Percentiles rank a stretch among this genome's conserved stretches.
Evolutionary conservation across 352 stramenopile genomes (phyloP).

Genomic region (Globisporangium carolinianum): DNA sequence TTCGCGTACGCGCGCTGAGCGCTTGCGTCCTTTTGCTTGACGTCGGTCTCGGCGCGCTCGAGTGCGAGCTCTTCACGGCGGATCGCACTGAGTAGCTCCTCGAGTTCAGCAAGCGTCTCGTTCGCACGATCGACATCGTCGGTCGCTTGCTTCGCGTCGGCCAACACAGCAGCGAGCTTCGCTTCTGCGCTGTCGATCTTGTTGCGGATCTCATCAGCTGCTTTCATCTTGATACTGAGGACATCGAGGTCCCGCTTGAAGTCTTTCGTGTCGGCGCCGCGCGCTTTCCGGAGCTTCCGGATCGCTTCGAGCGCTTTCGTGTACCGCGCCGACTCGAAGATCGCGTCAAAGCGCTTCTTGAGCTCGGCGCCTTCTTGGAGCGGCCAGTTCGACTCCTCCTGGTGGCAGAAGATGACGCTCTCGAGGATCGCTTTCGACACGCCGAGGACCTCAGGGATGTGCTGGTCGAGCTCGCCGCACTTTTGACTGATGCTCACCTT

Average conservation of each 20-base stretch:
- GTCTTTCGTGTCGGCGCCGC: slow-evolving; percentile 81
- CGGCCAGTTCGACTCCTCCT: slow-evolving; percentile 98
- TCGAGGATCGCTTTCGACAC: slow-evolving; percentile 98
- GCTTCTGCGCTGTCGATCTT: slow-evolving; percentile 44
- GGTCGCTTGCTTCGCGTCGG: slow-evolving; percentile 27
- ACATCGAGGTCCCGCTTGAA: slow-evolving; percentile 91
- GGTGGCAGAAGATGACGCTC: slow-evolving; percentile 99
- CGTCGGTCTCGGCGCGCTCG: slow-evolving; percentile 27
- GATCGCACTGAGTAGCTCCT: slow-evolving; percentile 40
- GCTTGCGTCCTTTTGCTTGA: slow-evolving; percentile 29
- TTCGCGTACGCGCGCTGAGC: slow-evolving; percentile 32
- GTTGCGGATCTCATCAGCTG: slow-evolving; percentile 35
- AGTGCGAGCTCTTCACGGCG: slow-evolving; percentile 24
- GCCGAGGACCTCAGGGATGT: slow-evolving; percentile 93
- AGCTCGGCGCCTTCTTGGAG: slow-evolving; percentile 93
- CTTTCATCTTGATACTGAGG: slow-evolving; percentile 82
- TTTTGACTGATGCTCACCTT: slow-evolving; percentile 92
- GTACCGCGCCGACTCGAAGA: slow-evolving; percentile 98
- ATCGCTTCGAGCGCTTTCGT: slow-evolving; percentile 98
- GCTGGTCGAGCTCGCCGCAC: slow-evolving; percentile 92
- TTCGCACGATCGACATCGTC: slow-evolving; percentile 35
- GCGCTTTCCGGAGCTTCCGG: slow-evolving; percentile 90
- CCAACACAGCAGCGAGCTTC: slow-evolving; percentile 29
- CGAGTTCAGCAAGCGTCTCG: slow-evolving; percentile 47
- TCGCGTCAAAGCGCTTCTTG: slow-evolving; percentile 99